Evolutionary conservation across 306 rosid species (phyloP).

Genomic region (Herpetospermum pedunculosum): DNA sequence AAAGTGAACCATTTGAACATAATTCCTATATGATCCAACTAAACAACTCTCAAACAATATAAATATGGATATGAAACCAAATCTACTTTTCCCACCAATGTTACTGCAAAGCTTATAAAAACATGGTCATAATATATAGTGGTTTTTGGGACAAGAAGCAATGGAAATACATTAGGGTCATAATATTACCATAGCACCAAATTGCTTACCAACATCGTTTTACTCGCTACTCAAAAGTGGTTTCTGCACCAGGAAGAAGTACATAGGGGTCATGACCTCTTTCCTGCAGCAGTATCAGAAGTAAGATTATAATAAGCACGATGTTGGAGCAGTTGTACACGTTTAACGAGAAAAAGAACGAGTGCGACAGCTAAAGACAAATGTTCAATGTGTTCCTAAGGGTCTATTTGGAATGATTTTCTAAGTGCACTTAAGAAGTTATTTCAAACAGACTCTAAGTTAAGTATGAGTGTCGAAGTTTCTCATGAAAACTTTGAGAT

Average conservation of each 20-base stretch:
- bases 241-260: slow-evolving; percentile 83
- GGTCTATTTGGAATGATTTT: too few relatives aligned
- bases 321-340: background rate
- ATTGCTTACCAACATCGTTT: background rate
- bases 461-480: background rate
- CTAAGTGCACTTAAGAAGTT: too few relatives aligned
- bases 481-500: background rate
- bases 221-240: slow-evolving; percentile 29
- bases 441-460: too few relatives aligned
- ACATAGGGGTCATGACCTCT: slow-evolving; percentile 88
- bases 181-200: background rate
- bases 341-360: too few relatives aligned
- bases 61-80: background rate
- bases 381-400: background rate
- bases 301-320: background rate
- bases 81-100: background rate
- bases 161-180: background rate
- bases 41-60: background rate
- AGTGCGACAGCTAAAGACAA: background rate
- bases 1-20: too few relatives aligned
- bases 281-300: slow-evolving; percentile 29
- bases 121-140: background rate
- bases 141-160: background rate
- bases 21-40: background rate
- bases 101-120: background rate